Evolutionary conservation across 2,329 filamentous ascomycete genomes (phyloP), one percentile per base, ranked within the genome.

Genomic region (Colletotrichum tanaceti): DNA sequence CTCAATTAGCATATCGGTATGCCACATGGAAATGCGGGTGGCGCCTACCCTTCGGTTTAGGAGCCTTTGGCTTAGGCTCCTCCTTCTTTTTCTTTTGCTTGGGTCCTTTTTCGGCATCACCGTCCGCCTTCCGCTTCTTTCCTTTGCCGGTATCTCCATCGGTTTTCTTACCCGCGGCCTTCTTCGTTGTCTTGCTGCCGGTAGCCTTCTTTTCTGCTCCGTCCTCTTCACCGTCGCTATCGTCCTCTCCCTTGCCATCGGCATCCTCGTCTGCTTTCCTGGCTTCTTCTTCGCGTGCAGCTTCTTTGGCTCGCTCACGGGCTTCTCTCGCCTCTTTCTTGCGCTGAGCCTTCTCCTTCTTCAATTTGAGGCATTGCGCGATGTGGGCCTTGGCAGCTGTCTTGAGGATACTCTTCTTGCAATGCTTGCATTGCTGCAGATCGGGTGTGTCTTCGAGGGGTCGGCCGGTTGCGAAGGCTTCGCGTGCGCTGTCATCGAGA

Each of bases 41-140:
- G 24, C 22, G 20, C 46, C 13, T 80, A 89, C 88, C 93, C 84
- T 97, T 97, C 0, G 92, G 91, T 75, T 97, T 97, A 0, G 93
- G 87, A 1, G 87, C 85, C 80, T 97, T 97, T 22, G 90, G 85
- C 77, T 97, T 97, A 1, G 91, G 90, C 75, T 97, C 93, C 71
- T 97, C 93, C 82, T 97, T 97, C 84, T 97, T 97, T 84, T 97
- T 97, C 84, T 97, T 97, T 72, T 90, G 88, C 79, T 95, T 96
- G 0, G 92, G 91, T 18, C 88, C 91, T 81, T 96, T 96, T 61
- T 93, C 91, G n/a, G 88, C 86, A 73, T 94, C 90, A 9, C 83
- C 86, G 63, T 93, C 91, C 9, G 91, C 90, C 80, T 93, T 94
- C 67, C 91, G 85, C 80, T 94, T 94, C 84, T 94, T 94, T 55